phyloP scores from a whole-genome alignment of 176 grass and related monocot species.

The Areca catechu region DNA sequence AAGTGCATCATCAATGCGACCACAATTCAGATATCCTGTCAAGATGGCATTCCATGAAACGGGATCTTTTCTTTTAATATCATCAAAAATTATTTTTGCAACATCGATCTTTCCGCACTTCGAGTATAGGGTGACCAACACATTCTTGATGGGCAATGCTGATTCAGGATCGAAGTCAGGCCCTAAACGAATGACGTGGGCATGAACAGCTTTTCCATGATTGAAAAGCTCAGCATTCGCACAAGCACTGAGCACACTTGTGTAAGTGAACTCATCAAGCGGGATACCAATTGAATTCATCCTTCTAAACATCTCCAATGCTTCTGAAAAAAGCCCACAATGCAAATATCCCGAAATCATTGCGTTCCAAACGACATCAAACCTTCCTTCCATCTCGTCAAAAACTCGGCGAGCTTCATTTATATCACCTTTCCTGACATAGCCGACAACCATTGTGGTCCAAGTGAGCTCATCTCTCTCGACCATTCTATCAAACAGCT shows the following conservation, averaged over 20 bases:
- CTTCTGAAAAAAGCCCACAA: conserved; percentile 40
- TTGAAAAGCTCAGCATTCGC: conserved; percentile 41
- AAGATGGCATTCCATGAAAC: conserved; percentile 93
- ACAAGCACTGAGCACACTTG: conserved; percentile 73
- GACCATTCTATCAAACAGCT: conserved; percentile 69
- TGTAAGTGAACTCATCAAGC: conserved; percentile 84
- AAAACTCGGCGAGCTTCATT: conserved; percentile 50
- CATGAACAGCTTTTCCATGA: conserved; percentile 73
- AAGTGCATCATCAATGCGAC: conserved; percentile 35
- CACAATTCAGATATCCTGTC: conserved; percentile 52
- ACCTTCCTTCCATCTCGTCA: conserved; percentile 42
- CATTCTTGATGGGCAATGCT: conserved; percentile 66
- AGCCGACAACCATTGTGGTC: conserved; percentile 77
- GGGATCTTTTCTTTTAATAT: conserved; percentile 50
- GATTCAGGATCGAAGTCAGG: conserved; percentile 47
- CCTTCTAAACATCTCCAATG: conserved; percentile 67
- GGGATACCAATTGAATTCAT: conserved; percentile 49
- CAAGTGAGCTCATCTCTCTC: conserved; percentile 69
- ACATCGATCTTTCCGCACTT: conserved; percentile 44
- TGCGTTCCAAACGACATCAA: conserved; percentile 87
- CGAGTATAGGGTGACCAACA: conserved; percentile 64
- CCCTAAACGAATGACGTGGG: conserved; percentile 44
- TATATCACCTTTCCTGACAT: conserved; percentile 53
- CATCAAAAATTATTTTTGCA: conserved; percentile 49
- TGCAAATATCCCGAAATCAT: conserved; percentile 93